Percentiles rank a stretch among this genome's conserved stretches.
phyloP scores from a whole-genome alignment of 164 flowering plant species.

The Chloranthus sessilifolius region DNA sequence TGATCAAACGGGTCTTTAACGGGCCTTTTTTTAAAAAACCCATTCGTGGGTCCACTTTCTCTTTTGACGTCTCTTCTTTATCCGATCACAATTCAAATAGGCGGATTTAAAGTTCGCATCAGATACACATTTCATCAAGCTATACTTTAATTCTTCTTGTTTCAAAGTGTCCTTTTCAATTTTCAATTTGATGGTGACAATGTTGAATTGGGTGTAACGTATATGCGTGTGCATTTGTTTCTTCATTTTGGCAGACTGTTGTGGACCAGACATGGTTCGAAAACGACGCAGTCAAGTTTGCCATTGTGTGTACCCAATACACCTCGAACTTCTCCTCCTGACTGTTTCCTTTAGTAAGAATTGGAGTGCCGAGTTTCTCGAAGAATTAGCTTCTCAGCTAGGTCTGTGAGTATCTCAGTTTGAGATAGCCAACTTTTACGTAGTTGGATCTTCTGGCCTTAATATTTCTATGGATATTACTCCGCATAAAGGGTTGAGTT shows the following conservation, averaged over 20 bases:
- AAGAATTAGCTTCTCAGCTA: slow-evolving; percentile 73
- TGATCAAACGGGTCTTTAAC: too few relatives aligned
- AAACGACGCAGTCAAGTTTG: slow-evolving; percentile 64
- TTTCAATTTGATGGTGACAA: too few relatives aligned
- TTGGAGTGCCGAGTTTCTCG: slow-evolving; percentile 58
- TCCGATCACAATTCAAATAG: too few relatives aligned
- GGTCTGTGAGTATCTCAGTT: slow-evolving; percentile 62
- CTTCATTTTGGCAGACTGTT: slow-evolving; percentile 52
- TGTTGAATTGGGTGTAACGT: too few relatives aligned
- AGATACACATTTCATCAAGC: too few relatives aligned
- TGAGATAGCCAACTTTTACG: slow-evolving; percentile 72
- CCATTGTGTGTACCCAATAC: slow-evolving; percentile 91
- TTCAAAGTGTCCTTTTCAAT: too few relatives aligned
- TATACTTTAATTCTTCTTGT: too few relatives aligned
- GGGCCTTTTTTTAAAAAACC: too few relatives aligned
- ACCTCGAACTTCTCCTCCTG: slow-evolving; percentile 73
- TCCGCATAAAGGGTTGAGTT: slow-evolving; percentile 76
- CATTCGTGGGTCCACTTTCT: too few relatives aligned
- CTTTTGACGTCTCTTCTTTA: too few relatives aligned
- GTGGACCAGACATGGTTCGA: slow-evolving; percentile 64
- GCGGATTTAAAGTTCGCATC: too few relatives aligned
- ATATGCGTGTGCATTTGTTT: slow-evolving; percentile 7
- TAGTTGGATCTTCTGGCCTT: slow-evolving; percentile 50
- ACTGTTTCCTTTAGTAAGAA: slow-evolving; percentile 69
- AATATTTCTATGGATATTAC: slow-evolving; percentile 91